phyloP scores from a whole-genome alignment of 1,284 basidiomycete genomes.

The Apiotrichum veenhuisii region DNA sequence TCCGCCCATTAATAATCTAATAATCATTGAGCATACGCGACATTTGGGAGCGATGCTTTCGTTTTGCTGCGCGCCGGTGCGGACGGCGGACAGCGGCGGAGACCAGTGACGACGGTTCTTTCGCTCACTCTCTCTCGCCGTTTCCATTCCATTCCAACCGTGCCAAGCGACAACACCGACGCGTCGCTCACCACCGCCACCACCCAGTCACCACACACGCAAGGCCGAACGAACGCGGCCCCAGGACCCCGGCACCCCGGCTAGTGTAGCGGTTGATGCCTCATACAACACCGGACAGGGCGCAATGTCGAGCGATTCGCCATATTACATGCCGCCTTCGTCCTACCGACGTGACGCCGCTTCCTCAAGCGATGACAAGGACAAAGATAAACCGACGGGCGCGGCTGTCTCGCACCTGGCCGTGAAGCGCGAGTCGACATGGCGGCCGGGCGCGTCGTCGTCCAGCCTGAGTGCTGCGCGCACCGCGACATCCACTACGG shows the following conservation, averaged over 20 bases:
- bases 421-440: slow-evolving; percentile 23
- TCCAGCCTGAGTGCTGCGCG: background rate
- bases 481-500: background rate
- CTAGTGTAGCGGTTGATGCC: background rate
- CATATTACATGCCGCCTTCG: slow-evolving; percentile 19
- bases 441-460: slow-evolving; percentile 12
- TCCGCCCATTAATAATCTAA: no score
- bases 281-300: no score
- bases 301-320: slow-evolving; percentile 15
- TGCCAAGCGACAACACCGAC: no score
- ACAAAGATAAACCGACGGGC: background rate
- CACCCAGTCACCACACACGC: no score
- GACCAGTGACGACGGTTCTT: no score
- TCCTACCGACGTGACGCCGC: slow-evolving; percentile 1
- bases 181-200: no score
- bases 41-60: no score
- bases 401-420: background rate
- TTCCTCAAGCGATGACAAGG: background rate
- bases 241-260: background rate
- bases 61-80: no score
- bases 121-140: no score
- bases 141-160: no score
- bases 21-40: no score
- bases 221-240: background rate
- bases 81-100: no score